Evolutionary conservation across 1,139 yeast species (phyloP).

Genomic region (Candida anutae): DNA sequence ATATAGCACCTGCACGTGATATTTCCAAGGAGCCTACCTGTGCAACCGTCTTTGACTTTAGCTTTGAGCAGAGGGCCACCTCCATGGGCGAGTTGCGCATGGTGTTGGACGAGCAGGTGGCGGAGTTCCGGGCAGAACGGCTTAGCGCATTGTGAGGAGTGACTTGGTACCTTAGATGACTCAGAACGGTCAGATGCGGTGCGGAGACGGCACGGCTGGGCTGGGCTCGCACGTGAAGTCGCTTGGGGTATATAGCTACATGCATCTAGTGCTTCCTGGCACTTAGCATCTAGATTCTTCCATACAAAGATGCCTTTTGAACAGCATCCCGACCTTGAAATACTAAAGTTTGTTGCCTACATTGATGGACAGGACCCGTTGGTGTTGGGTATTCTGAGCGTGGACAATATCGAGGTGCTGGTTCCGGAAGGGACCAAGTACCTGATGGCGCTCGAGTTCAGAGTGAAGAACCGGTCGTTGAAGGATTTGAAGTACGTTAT

Average conservation of each 20-base stretch:
- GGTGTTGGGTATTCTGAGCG: constrained; percentile 22
- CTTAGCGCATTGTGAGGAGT: no score
- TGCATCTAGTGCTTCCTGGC: no score
- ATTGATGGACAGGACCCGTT: constrained; percentile 24
- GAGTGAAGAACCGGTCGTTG: constrained; percentile 23
- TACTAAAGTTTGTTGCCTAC: constrained; percentile 23
- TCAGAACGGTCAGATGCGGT: no score
- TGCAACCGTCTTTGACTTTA: constrained; percentile 46
- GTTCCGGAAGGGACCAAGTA: constrained; percentile 37
- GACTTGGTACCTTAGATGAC: no score
- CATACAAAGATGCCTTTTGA: constrained; percentile 7
- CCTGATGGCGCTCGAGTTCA: constrained; percentile 26
- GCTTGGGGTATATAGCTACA: no score
- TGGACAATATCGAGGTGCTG: constrained; percentile 20
- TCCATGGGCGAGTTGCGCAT: constrained; percentile 33
- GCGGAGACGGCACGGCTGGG: no score
- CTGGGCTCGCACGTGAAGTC: no score
- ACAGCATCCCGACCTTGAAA: constrained; percentile 25
- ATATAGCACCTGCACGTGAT: constrained; percentile 41
- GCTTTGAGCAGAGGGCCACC: constrained; percentile 42
- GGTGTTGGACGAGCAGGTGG: constrained; percentile 40
- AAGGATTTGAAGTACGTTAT: constrained; percentile 29
- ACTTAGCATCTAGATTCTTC: no score
- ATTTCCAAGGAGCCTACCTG: constrained; percentile 43
- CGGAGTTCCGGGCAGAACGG: constrained; percentile 14